phyloP scores from a whole-genome alignment of 2,329 filamentous ascomycete genomes.

The Magnaporthiopsis poae region DNA sequence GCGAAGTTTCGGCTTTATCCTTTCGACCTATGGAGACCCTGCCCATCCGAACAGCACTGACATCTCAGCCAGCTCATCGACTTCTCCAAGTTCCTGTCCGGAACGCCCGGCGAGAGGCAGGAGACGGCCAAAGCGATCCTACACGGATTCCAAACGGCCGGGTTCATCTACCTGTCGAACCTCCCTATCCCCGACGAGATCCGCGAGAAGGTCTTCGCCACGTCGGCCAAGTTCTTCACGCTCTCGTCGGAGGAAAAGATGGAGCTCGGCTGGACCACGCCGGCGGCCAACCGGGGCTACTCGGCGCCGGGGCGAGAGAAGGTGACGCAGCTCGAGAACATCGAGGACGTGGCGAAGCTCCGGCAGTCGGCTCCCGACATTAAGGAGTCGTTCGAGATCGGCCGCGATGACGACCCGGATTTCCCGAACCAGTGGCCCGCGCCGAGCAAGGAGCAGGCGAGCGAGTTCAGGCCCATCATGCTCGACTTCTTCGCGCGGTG shows the following conservation, averaged over 20 bases:
- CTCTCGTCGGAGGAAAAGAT: constrained; percentile 55
- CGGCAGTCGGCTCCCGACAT: constrained; percentile 52
- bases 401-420: constrained; percentile 46
- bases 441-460: constrained; percentile 39
- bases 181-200: constrained; percentile 56
- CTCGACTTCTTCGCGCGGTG: constrained; percentile 63
- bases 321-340: constrained; percentile 47
- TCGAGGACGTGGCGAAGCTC: constrained; percentile 45
- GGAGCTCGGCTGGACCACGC: constrained; percentile 58
- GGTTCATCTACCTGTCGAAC: constrained; percentile 82
- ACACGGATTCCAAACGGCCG: constrained; percentile 70
- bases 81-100: constrained; percentile 62
- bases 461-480: constrained; percentile 64
- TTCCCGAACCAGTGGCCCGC: constrained; percentile 72
- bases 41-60: not conserved
- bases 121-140: constrained; percentile 63
- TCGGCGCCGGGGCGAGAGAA: constrained; percentile 62
- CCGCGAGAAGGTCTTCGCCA: constrained; percentile 50
- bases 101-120: constrained; percentile 48
- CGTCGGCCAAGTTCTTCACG: constrained; percentile 56
- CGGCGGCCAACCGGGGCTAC: constrained; percentile 66
- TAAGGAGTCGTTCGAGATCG: constrained; percentile 58
- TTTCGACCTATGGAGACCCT: not conserved
- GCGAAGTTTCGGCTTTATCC: not conserved
- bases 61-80: constrained; percentile 54